Evolutionary conservation across 345 rosid species (phyloP).

Genomic region (Eucalyptus erythrocorys): DNA sequence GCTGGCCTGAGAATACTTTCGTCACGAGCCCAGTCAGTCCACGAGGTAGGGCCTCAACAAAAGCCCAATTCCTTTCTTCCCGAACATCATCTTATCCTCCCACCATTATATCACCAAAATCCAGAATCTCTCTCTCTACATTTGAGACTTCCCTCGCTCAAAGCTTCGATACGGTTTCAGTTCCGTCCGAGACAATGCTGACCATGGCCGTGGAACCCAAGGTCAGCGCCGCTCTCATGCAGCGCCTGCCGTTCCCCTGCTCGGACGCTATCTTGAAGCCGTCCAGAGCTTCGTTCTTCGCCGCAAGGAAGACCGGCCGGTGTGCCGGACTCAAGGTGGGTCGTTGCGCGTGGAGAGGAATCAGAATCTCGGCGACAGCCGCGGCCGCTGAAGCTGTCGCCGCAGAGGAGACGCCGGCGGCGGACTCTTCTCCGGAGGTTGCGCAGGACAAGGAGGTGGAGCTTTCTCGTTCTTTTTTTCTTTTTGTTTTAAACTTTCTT

Average conservation of each 20-base stretch:
- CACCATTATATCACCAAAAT: not conserved
- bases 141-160: not conserved
- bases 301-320: not conserved
- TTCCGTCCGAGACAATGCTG: not conserved
- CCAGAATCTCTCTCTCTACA: not conserved
- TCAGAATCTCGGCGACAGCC: slow-evolving; percentile 10
- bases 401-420: slow-evolving; percentile 2
- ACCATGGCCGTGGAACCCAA: slow-evolving; percentile 19
- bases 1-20: not conserved
- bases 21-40: not conserved
- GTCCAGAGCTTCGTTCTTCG: not conserved
- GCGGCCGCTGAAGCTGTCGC: slow-evolving; percentile 4
- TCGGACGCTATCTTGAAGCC: slow-evolving; percentile 10
- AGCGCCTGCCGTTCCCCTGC: slow-evolving; percentile 1
- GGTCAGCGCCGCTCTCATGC: slow-evolving; percentile 4
- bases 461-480: not conserved
- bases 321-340: slow-evolving; percentile 1
- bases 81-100: not conserved
- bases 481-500: not conserved
- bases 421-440: not conserved
- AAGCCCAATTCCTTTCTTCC: not conserved
- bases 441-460: slow-evolving; percentile 31
- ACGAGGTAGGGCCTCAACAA: not conserved
- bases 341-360: not conserved
- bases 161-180: not conserved